phyloP scores from a whole-genome alignment of 1,139 yeast species.

The Blastobotrys malaysiensis region DNA sequence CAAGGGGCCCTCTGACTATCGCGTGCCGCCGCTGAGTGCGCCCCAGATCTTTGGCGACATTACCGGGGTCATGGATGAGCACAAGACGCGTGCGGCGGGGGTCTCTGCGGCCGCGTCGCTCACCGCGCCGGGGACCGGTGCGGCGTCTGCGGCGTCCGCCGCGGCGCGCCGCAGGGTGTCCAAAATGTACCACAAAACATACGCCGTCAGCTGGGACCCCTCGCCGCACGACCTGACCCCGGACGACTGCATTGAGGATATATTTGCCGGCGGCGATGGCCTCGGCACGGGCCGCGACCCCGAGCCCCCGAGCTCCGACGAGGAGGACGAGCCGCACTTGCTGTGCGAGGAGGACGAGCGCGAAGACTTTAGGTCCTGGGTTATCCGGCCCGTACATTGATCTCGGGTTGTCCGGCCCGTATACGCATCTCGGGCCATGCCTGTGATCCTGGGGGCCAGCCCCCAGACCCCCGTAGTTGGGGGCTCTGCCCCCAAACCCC shows the following conservation, averaged over 20 bases:
- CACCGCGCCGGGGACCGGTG: background rate
- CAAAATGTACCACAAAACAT: conserved; percentile 52
- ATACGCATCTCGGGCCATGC: conserved; percentile 15
- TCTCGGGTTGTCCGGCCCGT: conserved; percentile 14
- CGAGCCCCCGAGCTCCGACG: background rate
- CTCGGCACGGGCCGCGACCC: conserved; percentile 25
- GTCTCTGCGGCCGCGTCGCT: background rate
- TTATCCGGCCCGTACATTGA: background rate
- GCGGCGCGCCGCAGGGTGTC: background rate
- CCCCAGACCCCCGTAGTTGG: too few species aligned
- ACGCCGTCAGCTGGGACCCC: conserved; percentile 74
- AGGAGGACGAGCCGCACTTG: conserved; percentile 2
- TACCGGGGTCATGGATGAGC: conserved; percentile 31
- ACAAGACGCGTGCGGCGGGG: conserved; percentile 3
- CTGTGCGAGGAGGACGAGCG: conserved; percentile 20
- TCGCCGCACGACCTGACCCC: conserved; percentile 72
- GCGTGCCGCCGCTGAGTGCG: conserved; percentile 28
- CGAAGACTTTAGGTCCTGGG: conserved; percentile 22
- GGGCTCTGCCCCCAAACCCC: too few species aligned
- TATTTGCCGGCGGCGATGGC: conserved; percentile 69
- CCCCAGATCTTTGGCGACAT: conserved; percentile 34
- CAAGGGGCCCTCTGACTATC: conserved; percentile 39
- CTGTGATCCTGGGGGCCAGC: too few species aligned
- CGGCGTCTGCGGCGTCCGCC: background rate
- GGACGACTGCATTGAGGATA: conserved; percentile 66